Evolutionary conservation across 495 filamentous ascomycete genomes (phyloP).

Genomic region (Neurospora sp.): DNA sequence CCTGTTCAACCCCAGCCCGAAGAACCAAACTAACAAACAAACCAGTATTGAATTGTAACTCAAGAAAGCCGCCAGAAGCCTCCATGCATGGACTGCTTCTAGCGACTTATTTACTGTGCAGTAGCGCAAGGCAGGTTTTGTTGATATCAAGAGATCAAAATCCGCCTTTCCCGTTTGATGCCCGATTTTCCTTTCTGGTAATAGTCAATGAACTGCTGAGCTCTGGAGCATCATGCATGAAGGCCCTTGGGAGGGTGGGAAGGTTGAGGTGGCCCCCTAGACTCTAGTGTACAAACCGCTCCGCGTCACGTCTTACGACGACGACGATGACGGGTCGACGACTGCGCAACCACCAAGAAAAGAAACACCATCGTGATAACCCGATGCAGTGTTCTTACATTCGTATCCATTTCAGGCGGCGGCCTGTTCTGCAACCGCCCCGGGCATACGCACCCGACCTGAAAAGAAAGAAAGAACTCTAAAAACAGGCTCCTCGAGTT

Average conservation of each 20-base stretch:
- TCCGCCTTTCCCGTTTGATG: not conserved
- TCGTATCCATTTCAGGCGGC: not conserved
- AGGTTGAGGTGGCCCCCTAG: not conserved
- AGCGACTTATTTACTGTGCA: not conserved
- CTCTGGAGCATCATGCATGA: not conserved
- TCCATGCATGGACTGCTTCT: not conserved
- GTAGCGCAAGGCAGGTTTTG: not conserved
- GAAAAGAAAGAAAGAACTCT: not conserved
- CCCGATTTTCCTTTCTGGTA: not conserved
- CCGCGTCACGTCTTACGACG: not conserved
- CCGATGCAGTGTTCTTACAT: not conserved
- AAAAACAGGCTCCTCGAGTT: not conserved
- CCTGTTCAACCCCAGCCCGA: no score
- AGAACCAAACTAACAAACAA: no score
- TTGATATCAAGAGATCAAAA: not conserved
- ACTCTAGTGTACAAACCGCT: not conserved
- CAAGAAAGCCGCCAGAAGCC: not conserved
- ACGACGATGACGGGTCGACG: not conserved
- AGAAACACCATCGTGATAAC: not conserved
- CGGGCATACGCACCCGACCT: not conserved
- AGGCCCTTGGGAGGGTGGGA: not conserved
- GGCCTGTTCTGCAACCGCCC: not conserved
- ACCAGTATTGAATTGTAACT: no score
- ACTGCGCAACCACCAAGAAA: not conserved
- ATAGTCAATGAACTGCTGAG: not conserved